Conservation (phyloP, 2,329 filamentous ascomycete species). For the Whalleya microplaca region DNA sequence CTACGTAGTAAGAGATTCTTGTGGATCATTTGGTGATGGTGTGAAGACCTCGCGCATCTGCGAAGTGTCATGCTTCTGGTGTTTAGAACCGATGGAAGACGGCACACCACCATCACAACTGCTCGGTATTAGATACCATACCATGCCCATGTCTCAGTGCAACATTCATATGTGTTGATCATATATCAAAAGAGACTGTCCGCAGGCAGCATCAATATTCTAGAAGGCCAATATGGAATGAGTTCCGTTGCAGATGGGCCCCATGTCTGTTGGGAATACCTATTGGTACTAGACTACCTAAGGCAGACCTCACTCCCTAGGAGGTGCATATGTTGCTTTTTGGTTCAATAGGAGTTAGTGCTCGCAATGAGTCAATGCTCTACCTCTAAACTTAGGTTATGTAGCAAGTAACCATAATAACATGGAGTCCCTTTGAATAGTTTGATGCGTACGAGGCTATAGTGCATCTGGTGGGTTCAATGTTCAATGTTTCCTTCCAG, state of each 20-base stretch:
- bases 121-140: conserved; percentile 10
- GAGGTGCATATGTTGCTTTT: no score
- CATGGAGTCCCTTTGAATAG: neutral
- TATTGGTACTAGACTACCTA: conserved; percentile 1
- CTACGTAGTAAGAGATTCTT: conserved; percentile 5
- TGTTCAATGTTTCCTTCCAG: neutral
- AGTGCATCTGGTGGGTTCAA: neutral
- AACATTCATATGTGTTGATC: conserved; percentile 26
- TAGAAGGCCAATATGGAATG: conserved; percentile 20
- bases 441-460: neutral
- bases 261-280: conserved; percentile 16
- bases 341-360: no score
- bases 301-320: neutral
- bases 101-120: conserved; percentile 14
- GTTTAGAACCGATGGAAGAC: conserved; percentile 1
- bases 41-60: neutral
- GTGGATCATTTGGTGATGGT: conserved; percentile 6
- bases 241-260: conserved; percentile 16
- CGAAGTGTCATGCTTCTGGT: conserved; percentile 2
- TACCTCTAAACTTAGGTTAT: neutral
- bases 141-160: conserved; percentile 15
- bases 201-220: conserved; percentile 18
- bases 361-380: no score
- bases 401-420: neutral
- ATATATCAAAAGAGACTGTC: conserved; percentile 26